These are phyloP conservation scores for Paraphoma chrysanthemicola DNA, from an alignment of 2,329 filamentous ascomycete species.

Conservation along the genomic window DNA sequence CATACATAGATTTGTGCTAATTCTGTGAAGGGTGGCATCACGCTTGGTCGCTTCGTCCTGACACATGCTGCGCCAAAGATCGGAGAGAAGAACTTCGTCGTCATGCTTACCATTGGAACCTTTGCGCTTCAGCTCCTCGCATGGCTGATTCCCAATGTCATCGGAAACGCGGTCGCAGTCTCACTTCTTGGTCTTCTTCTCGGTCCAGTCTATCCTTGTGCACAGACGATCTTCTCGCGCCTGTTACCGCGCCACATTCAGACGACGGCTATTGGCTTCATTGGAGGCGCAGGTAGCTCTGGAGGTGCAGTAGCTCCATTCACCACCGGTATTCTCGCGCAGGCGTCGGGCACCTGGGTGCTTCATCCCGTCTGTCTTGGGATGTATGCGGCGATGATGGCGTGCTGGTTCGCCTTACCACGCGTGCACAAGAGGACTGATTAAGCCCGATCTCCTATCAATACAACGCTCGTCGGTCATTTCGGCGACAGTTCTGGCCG, in stretches of 20 bases:
- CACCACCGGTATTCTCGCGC: constrained; percentile 68
- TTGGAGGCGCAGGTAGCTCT: constrained; percentile 72
- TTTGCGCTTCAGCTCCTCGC: constrained; percentile 76
- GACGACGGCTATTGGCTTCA: constrained; percentile 70
- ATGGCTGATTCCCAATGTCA: constrained; percentile 77
- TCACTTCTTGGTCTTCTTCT: constrained; percentile 74
- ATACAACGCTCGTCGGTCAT: not conserved
- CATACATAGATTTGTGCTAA: constrained; percentile 9
- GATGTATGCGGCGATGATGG: constrained; percentile 69
- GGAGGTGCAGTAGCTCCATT: constrained; percentile 74
- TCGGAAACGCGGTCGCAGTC: constrained; percentile 57
- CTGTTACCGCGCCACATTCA: constrained; percentile 66
- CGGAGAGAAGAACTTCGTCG: constrained; percentile 75
- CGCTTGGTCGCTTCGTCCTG: constrained; percentile 75
- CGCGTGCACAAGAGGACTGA: constrained; percentile 65
- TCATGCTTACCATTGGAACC: constrained; percentile 66
- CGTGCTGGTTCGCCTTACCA: constrained; percentile 70
- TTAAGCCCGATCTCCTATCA: constrained; percentile 40
- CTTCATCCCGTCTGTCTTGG: constrained; percentile 71
- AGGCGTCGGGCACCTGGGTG: constrained; percentile 68
- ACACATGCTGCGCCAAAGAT: constrained; percentile 70
- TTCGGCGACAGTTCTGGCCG: not conserved
- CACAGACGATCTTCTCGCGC: constrained; percentile 68
- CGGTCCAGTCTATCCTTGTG: constrained; percentile 81
- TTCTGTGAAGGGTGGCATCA: constrained; percentile 69